Percentiles rank a stretch among this genome's conserved stretches.
phyloP scores from a whole-genome alignment of 2,329 filamentous ascomycete species.

The Sclerotinia borealis region DNA sequence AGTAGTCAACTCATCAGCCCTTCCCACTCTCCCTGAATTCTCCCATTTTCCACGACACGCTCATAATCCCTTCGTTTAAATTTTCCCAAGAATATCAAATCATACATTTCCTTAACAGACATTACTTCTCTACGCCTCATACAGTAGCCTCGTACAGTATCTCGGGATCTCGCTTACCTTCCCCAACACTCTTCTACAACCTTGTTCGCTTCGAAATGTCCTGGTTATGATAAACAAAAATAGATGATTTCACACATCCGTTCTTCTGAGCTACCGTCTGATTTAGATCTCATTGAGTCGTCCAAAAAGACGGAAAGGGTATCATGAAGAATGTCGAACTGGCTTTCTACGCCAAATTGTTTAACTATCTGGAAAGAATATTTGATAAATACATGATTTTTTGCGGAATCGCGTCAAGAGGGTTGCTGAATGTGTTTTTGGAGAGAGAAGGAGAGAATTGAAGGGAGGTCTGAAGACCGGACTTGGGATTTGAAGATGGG shows the following conservation, averaged over 20 bases:
- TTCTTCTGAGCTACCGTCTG: slow-evolving; percentile 5
- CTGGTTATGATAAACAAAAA: slow-evolving; percentile 28
- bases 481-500: not conserved
- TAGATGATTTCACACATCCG: not conserved
- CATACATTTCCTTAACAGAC: slow-evolving; percentile 19
- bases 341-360: not conserved
- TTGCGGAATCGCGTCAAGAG: slow-evolving; percentile 2
- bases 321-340: not conserved
- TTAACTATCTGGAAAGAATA: not conserved
- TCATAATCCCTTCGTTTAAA: slow-evolving; percentile 18
- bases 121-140: slow-evolving; percentile 25
- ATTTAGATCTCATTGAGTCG: not conserved
- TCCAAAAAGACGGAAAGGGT: not conserved
- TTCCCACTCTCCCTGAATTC: not conserved
- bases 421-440: not conserved
- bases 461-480: not conserved
- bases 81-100: slow-evolving; percentile 22
- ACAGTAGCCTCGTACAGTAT: too few species aligned
- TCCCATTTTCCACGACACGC: not conserved
- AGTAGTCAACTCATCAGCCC: not conserved
- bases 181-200: slow-evolving; percentile 21
- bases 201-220: slow-evolving; percentile 26
- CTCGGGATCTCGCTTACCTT: slow-evolving; percentile 22
- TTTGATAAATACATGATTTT: not conserved
- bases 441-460: not conserved